Conservation (phyloP, 75 land plant species). For the Azolla pinnata region DNA sequence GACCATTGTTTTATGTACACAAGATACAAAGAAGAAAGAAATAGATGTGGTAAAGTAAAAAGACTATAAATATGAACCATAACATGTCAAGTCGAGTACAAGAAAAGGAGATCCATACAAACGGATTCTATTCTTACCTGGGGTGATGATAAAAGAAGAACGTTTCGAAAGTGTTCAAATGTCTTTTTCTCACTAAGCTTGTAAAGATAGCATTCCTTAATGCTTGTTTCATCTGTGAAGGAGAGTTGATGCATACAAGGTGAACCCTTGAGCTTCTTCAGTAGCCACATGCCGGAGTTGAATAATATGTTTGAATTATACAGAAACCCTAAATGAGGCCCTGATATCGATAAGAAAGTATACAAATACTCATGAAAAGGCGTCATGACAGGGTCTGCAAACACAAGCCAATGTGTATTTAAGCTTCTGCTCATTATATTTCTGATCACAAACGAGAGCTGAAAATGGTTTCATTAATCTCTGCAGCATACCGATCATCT, state of each 20-base stretch:
- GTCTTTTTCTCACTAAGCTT: conserved; percentile 82
- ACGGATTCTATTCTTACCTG: too few relatives aligned
- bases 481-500: too few relatives aligned
- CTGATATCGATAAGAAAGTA: conserved; percentile 73
- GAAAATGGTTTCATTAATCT: too few relatives aligned
- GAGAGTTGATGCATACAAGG: conserved; percentile 86
- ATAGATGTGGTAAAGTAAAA: too few relatives aligned
- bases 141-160: conserved; percentile 71
- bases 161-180: conserved; percentile 59
- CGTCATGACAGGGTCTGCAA: conserved; percentile 58
- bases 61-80: too few relatives aligned
- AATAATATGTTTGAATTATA: conserved; percentile 81
- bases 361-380: conserved; percentile 53
- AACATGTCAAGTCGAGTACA: too few relatives aligned
- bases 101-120: too few relatives aligned
- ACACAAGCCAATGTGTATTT: neutral
- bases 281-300: conserved; percentile 81
- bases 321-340: conserved; percentile 79
- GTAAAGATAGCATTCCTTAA: conserved; percentile 62
- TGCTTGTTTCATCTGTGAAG: conserved; percentile 67
- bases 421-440: neutral
- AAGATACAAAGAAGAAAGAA: too few relatives aligned
- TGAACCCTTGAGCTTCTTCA: conserved; percentile 73
- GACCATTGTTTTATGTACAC: neutral
- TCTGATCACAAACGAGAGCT: too few relatives aligned